Percentiles rank a stretch among this genome's conserved stretches.
Evolutionary conservation across 768 basidiomycete species (phyloP).

Genomic region (Boletus sp.): DNA sequence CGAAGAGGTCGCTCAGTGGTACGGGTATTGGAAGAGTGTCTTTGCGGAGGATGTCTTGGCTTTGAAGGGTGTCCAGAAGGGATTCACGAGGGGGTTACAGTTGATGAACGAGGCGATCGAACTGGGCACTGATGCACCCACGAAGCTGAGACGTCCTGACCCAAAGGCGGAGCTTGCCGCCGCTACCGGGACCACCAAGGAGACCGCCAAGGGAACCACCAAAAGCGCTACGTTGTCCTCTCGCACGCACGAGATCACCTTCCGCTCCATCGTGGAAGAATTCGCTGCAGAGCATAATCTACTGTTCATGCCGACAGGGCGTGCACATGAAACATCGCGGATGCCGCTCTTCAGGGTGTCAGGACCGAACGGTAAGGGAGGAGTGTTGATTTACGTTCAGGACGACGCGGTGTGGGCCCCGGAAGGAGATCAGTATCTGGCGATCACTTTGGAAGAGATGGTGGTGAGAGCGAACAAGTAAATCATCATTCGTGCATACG

Average conservation of each 20-base stretch:
- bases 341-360: slow-evolving; percentile 90
- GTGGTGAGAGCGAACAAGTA: slow-evolving; percentile 56
- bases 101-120: slow-evolving; percentile 94
- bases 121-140: slow-evolving; percentile 74
- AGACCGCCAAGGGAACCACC: slow-evolving; percentile 29
- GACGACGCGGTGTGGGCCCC: slow-evolving; percentile 95
- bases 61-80: slow-evolving; percentile 64
- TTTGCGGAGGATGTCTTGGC: slow-evolving; percentile 73
- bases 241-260: slow-evolving; percentile 81
- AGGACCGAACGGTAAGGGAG: slow-evolving; percentile 80
- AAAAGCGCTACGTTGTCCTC: slow-evolving; percentile 42
- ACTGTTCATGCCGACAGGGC: slow-evolving; percentile 85
- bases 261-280: slow-evolving; percentile 91
- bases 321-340: slow-evolving; percentile 78
- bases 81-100: slow-evolving; percentile 86
- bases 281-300: slow-evolving; percentile 82
- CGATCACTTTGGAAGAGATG: slow-evolving; percentile 88
- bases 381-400: slow-evolving; percentile 82
- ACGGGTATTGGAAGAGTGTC: slow-evolving; percentile 77
- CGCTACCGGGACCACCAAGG: slow-evolving; percentile 28
- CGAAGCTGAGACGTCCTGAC: slow-evolving; percentile 66
- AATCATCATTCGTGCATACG: neutral
- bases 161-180: slow-evolving; percentile 47
- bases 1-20: slow-evolving; percentile 94
- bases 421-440: slow-evolving; percentile 63